Percentiles rank a stretch among this genome's conserved stretches.
phyloP scores from a whole-genome alignment of 2,329 filamentous ascomycete species.

The Fusarium floridanum region DNA sequence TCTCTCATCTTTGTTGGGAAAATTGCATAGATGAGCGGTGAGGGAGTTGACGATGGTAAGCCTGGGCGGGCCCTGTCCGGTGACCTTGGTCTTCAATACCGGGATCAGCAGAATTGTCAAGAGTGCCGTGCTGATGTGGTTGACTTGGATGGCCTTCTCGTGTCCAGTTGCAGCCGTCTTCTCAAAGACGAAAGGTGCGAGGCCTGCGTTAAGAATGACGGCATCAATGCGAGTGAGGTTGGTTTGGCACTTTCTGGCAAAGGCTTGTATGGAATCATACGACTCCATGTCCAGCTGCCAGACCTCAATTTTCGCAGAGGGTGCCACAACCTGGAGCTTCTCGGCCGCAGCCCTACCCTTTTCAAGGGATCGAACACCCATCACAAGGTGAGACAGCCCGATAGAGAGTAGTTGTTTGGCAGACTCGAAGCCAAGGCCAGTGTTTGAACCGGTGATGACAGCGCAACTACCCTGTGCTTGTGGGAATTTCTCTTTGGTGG shows the following conservation, averaged over 20 bases:
- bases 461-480: slow-evolving; percentile 28
- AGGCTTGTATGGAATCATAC: slow-evolving; percentile 41
- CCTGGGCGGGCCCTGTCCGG: slow-evolving; percentile 16
- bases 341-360: slow-evolving; percentile 25
- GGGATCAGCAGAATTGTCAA: slow-evolving; percentile 48
- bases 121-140: slow-evolving; percentile 48
- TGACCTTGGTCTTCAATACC: slow-evolving; percentile 26
- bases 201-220: slow-evolving; percentile 53
- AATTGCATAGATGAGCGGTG: slow-evolving; percentile 43
- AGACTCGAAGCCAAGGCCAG: slow-evolving; percentile 42
- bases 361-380: slow-evolving; percentile 37
- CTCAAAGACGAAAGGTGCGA: slow-evolving; percentile 35
- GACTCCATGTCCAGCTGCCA: slow-evolving; percentile 45
- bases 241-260: slow-evolving; percentile 26
- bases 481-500: slow-evolving; percentile 31
- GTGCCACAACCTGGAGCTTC: neutral
- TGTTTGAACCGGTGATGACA: slow-evolving; percentile 46
- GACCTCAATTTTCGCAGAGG: slow-evolving; percentile 39
- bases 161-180: slow-evolving; percentile 41
- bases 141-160: slow-evolving; percentile 51
- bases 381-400: slow-evolving; percentile 26
- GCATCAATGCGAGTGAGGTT: slow-evolving; percentile 39
- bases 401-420: slow-evolving; percentile 41
- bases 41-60: slow-evolving; percentile 50
- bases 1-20: slow-evolving; percentile 39